Base-by-base conservation (phyloP, 371 early-diverging fungal species). In the Mortierella sp. region DNA sequence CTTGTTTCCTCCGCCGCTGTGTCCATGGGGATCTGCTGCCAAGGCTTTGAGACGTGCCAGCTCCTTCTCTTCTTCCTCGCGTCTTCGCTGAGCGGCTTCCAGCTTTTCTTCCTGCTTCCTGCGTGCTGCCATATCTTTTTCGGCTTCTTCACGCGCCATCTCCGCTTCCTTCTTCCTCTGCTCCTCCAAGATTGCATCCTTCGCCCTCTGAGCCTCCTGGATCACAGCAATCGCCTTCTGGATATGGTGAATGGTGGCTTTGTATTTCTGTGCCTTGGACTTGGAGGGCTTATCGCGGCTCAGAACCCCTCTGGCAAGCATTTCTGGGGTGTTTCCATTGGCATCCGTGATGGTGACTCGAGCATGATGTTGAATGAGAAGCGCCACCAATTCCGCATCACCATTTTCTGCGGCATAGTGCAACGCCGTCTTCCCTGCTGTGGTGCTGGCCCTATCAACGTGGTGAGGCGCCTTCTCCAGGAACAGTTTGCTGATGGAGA, bases 101-200 rank as follows among this genome's bases (percentile, higher is more conserved):
- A 88, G 63, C 70, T 84, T 88, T 72, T 88, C 88, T 50, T 88
- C 88, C n/a, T 88, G 88, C 47, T 88, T 88, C 68, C 80, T 73
- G 34, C 88, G 84, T 21, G 82, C 82, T 8, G 81, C 88, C 45
- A 38, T 68, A 50, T 88, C 88, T 48, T 88, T 88, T 34, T 84
- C 84, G 1, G 79, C 88, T 28, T 88, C 88, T 28, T 81, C 88
- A n/a, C 82, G 78, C 3, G 84, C 84, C 50, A 84, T 31, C 10
- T 81, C 82, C 57, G 79, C 84, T 21, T 88, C 84, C 31, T 75
- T 77, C 34, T 72, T 75, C 52, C 82, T 68, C 48, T 82, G 88
- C 42, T 88, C 84, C 76, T 81, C 80, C 28, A 84, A 19, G 21
- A 73, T 26, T 9, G 80, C 82, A 72, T 88, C 88, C 65, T 72